Evolutionary conservation across 2,329 filamentous ascomycete species (phyloP), one percentile per base, ranked within the genome.

Genomic region (Metarhizium sp.): DNA sequence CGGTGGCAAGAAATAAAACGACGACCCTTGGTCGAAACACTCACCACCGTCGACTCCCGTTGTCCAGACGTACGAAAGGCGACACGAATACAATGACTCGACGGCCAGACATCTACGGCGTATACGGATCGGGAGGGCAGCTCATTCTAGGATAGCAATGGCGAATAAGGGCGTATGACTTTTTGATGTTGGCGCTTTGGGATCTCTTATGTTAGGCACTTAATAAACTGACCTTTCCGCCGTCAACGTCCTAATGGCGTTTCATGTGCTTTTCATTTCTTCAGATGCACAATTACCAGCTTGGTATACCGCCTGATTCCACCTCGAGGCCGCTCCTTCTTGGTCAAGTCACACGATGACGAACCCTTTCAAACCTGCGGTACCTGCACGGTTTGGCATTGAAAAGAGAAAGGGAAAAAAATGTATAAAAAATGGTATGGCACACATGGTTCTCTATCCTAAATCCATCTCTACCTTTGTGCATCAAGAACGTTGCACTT

Each of bases 1-100:
- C 62, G 53, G 53, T 7, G 62, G 51, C 34, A 67, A 69, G 58
- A 70, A 71, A 59, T 71, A 61, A 52, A 54, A 18, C 32, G 10
- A 34, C 18, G 16, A 5, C 6, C 18, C 42, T 18, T 10, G 25
- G 6, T 47, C 25, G 7, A 16, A 48, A 30, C 45, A 30, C 13
- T 34, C 32, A 29, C 13, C 25, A n/a, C 46, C 51, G 34, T n/a
- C 56, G 14, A 13, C 13, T 47, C 16, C 36, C n/a, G n/a, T 13
- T 34, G 49, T 29, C 13, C 45, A 29, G 18, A 30, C 29, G 36
- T 29, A 48, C 49, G 36, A 54, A 29, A 20, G 30, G 49, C 38
- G 38, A 43, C 13, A 49, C 29, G 40, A 30, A 10, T 10, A 11
- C 45, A 48, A 55, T 38, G 43, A 38, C 40, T 47, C 10, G 38